Conservation (phyloP, 2,329 filamentous ascomycete species). For the Lojkania enalia region DNA sequence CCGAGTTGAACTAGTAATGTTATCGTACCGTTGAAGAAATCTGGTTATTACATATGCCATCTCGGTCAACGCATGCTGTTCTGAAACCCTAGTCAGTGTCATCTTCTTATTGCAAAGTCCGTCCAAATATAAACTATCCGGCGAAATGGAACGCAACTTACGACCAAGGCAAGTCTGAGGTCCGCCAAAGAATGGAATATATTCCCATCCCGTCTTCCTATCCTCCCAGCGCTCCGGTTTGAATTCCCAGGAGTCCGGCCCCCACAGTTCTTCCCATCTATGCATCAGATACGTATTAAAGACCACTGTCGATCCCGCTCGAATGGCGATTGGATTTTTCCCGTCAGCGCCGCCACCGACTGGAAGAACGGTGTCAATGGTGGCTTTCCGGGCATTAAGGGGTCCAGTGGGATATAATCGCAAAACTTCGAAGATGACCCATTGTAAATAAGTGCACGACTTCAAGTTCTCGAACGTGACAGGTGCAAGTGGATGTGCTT, state of each 20-base stretch:
- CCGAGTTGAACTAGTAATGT: background rate
- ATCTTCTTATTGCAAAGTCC: background rate
- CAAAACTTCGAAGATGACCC: slow-evolving; percentile 34
- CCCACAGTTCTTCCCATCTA: slow-evolving; percentile 13
- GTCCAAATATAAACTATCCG: background rate
- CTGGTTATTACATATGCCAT: slow-evolving; percentile 24
- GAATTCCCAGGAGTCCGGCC: slow-evolving; percentile 17
- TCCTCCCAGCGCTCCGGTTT: slow-evolving; percentile 15
- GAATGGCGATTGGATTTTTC: background rate
- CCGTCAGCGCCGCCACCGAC: slow-evolving; percentile 36
- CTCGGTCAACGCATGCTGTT: slow-evolving; percentile 32
- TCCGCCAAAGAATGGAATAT: slow-evolving; percentile 21
- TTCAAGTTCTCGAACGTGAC: slow-evolving; percentile 25
- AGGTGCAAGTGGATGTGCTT: slow-evolving; percentile 21
- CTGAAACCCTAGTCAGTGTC: background rate
- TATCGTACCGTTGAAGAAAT: slow-evolving; percentile 18
- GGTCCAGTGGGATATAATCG: slow-evolving; percentile 38
- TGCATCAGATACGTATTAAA: slow-evolving; percentile 16
- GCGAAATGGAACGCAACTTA: slow-evolving; percentile 11
- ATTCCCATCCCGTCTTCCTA: slow-evolving; percentile 16
- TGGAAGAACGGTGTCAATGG: slow-evolving; percentile 32
- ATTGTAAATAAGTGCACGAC: slow-evolving; percentile 30
- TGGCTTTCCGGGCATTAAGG: slow-evolving; percentile 31
- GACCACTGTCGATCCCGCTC: slow-evolving; percentile 3
- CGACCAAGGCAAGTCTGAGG: slow-evolving; percentile 19